These are phyloP conservation scores for Citrus mangshanensis DNA, from an alignment of 345 rosid species.

Conservation along the genomic window DNA sequence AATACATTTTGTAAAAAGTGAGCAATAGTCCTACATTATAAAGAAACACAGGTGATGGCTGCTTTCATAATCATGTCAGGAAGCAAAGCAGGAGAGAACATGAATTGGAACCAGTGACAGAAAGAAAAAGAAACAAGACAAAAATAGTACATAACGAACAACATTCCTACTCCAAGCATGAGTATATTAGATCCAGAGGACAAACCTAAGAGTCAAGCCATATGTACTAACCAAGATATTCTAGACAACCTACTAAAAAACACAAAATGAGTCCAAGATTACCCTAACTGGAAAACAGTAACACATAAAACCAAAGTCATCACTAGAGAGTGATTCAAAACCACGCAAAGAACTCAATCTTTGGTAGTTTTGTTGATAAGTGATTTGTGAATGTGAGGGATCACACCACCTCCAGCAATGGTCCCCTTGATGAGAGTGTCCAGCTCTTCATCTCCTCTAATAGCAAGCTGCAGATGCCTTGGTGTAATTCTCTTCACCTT, in stretches of 20 bases:
- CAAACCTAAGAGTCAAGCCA: constrained; percentile 23
- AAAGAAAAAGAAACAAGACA: background rate
- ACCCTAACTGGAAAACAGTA: constrained; percentile 14
- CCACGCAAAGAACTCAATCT: constrained; percentile 30
- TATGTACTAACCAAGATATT: constrained; percentile 20
- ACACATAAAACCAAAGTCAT: constrained; percentile 1
- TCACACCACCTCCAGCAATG: constrained; percentile 71
- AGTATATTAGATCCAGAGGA: background rate
- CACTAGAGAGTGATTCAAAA: background rate
- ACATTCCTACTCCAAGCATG: constrained; percentile 8
- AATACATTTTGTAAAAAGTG: background rate
- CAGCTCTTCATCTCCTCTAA: constrained; percentile 54
- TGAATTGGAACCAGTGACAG: background rate
- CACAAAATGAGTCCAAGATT: constrained; percentile 1
- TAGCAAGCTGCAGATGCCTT: constrained; percentile 51
- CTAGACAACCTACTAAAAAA: background rate
- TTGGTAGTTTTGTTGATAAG: constrained; percentile 80
- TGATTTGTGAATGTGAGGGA: constrained; percentile 91
- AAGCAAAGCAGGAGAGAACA: background rate
- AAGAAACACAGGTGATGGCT: background rate
- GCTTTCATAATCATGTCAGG: background rate
- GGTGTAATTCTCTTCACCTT: constrained; percentile 75
- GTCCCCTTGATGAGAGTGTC: constrained; percentile 78
- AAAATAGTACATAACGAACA: background rate
- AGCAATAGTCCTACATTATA: background rate